Evolutionary conservation across 2,329 filamentous ascomycete genomes (phyloP).

Genomic region (Aureobasidium namibiae): DNA sequence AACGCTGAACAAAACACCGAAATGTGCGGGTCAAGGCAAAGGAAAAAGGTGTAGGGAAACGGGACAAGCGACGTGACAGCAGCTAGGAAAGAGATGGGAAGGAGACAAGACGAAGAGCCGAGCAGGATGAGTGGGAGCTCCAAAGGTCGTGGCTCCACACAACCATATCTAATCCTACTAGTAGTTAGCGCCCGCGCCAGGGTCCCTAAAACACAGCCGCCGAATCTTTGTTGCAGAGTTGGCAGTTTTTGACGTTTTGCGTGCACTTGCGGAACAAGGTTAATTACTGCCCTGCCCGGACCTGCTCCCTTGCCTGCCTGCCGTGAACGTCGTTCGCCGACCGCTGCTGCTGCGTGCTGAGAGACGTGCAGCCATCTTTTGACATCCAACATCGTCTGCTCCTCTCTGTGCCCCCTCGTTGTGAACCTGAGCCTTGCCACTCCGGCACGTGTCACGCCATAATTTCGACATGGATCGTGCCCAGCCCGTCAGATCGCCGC

Average conservation of each 20-base stretch:
- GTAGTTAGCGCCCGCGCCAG: neutral
- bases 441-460: constrained; percentile 9
- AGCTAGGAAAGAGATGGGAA: neutral
- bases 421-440: neutral
- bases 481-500: constrained; percentile 19
- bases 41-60: neutral
- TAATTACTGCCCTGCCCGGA: neutral
- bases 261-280: neutral
- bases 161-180: neutral
- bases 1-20: neutral
- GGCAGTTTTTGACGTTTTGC: neutral
- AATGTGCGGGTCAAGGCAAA: neutral
- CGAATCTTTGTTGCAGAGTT: neutral
- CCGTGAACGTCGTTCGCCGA: neutral
- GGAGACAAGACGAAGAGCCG: constrained; percentile 23
- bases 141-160: neutral
- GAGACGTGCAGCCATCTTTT: neutral
- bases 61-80: constrained; percentile 4
- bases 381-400: neutral
- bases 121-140: neutral
- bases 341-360: neutral
- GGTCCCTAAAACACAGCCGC: neutral
- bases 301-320: neutral
- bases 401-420: neutral
- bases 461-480: constrained; percentile 12